These are phyloP conservation scores for Pseudopyricularia javanii DNA, from an alignment of 2,329 filamentous ascomycete genomes.

Conservation along the genomic window DNA sequence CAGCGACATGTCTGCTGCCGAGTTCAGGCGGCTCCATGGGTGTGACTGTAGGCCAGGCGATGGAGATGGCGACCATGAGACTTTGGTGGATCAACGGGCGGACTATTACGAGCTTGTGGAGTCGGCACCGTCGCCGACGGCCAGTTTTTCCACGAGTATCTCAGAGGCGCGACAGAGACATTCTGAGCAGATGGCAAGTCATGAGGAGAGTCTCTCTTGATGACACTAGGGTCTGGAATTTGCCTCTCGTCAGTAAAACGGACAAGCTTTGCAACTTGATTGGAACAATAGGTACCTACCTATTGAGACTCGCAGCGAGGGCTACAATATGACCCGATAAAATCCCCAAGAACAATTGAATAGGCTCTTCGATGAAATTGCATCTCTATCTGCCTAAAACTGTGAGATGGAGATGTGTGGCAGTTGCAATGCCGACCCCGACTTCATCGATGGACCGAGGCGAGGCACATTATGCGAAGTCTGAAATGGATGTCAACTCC, in stretches of 20 bases:
- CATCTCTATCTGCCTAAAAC: too few relatives aligned
- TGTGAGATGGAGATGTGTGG: too few relatives aligned
- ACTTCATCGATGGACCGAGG: too few relatives aligned
- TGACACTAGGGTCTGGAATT: not conserved
- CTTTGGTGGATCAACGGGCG: not conserved
- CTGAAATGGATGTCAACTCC: not conserved
- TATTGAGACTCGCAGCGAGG: too few relatives aligned
- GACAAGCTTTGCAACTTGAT: too few relatives aligned
- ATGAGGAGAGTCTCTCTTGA: not conserved
- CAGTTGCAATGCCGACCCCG: too few relatives aligned
- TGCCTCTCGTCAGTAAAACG: too few relatives aligned
- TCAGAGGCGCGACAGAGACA: not conserved
- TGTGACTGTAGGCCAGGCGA: conserved; percentile 45
- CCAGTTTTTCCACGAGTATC: not conserved
- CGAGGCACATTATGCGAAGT: too few relatives aligned
- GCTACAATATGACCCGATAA: too few relatives aligned
- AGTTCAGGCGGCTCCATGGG: conserved; percentile 46
- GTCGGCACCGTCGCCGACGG: not conserved
- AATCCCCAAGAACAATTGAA: too few relatives aligned
- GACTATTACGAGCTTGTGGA: not conserved
- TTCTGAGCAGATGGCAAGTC: not conserved
- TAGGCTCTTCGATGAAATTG: too few relatives aligned
- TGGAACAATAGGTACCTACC: too few relatives aligned
- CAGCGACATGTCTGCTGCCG: conserved; percentile 28
- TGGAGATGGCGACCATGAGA: conserved; percentile 4